Evolutionary conservation across 306 rosid genomes (phyloP), one percentile per base, ranked within the genome.

Genomic region (Trifolium repens): DNA sequence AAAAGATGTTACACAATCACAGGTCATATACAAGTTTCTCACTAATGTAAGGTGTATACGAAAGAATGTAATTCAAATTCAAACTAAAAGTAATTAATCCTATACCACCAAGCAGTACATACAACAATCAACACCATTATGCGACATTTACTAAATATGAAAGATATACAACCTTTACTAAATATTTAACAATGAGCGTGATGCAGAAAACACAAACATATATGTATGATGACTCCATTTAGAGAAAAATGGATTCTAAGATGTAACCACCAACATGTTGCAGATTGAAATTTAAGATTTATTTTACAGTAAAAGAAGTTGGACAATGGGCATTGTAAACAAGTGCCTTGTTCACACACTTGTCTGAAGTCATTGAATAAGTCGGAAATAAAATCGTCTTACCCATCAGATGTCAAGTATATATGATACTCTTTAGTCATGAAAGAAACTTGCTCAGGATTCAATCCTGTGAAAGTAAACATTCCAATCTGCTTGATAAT

Each of bases 351-450:
- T 53, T 71, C 66, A 44, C 53, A 24, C 11, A 67, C 55, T 71
- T 40, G 63, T 82, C 39, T 49, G 34, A 80, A 73, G 67, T 67
- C 74, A 67, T 16, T 46, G 17, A 55, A 68, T 24, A 58, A 80
- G 53, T 26, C 30, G 67, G 40, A 80, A 39, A 69, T 68, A 5
- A 69, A 49, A 72, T 79, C 14, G 35, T 72, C 71, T 81, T 84
- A 96, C 99, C 99, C 99, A 76, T 92, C 99, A 66, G 98, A 92
- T 27, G 99, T 96, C 98, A 96, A 82, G 88, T 92, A 96, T 52
- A 96, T 81, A 69, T 96, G 99, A 79, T 81, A 92, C 80, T 96
- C 99, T 34, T 84, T 90, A 26, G 92, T 96, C 98, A 96, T 90
- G 88, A 96, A 90, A 70, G 92, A 79, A 84, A 92, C 99, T 84